Evolutionary conservation across 768 basidiomycete species (phyloP).

Genomic region (Leccinum arenicola): DNA sequence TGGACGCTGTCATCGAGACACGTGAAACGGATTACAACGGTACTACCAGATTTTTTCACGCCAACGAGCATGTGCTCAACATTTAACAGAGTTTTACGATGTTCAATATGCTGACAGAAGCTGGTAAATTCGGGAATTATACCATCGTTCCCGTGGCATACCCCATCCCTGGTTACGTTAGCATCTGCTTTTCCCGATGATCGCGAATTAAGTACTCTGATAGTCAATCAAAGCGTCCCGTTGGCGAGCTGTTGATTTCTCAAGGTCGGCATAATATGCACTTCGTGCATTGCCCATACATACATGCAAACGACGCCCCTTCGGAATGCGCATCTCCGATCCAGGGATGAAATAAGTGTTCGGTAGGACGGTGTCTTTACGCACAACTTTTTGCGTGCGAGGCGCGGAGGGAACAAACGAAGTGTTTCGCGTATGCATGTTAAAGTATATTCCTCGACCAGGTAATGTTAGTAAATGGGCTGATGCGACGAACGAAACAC

Average conservation of each 20-base stretch:
- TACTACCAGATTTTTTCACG: constrained; percentile 27
- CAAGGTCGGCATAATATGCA: constrained; percentile 61
- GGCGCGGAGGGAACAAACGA: too few species aligned
- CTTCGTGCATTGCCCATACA: too few species aligned
- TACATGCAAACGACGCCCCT: too few species aligned
- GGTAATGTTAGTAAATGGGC: too few species aligned
- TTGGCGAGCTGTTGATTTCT: constrained; percentile 53
- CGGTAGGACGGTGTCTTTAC: too few species aligned
- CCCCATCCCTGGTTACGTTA: constrained; percentile 66
- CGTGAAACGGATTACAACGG: constrained; percentile 77
- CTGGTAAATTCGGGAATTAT: constrained; percentile 68
- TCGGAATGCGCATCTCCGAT: too few species aligned
- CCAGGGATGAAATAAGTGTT: too few species aligned
- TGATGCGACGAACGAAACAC: too few species aligned
- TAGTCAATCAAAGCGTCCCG: constrained; percentile 36
- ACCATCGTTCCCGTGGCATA: constrained; percentile 69
- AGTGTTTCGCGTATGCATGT: too few species aligned
- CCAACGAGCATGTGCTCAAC: background rate
- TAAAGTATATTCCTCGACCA: too few species aligned
- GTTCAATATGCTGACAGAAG: constrained; percentile 57
- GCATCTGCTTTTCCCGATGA: constrained; percentile 15
- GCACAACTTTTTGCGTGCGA: too few species aligned
- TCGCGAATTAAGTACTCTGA: constrained; percentile 8
- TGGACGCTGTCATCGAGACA: constrained; percentile 68
- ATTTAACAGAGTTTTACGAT: constrained; percentile 32